Percentiles rank a stretch among this genome's conserved stretches.
Evolutionary conservation across 352 stramenopile species (phyloP).

Genomic region (Phytopythium vexans): DNA sequence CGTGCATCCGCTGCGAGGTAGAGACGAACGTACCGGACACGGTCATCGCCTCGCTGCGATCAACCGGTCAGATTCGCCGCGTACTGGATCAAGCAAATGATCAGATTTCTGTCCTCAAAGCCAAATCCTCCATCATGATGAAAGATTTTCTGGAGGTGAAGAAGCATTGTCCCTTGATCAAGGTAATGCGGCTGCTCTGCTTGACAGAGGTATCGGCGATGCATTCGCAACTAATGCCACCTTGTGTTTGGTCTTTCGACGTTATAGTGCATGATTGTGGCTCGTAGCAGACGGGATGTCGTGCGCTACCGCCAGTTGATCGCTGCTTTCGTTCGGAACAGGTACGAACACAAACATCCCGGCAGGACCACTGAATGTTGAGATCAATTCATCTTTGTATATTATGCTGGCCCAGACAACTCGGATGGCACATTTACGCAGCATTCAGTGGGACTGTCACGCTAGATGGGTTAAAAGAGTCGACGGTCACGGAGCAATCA

Average conservation of each 20-base stretch:
- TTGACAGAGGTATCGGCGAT: too few species aligned
- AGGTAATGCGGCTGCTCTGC: conserved; percentile 15
- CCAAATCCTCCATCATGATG: conserved; percentile 75
- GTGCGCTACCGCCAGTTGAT: conserved; percentile 73
- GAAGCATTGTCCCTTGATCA: conserved; percentile 17
- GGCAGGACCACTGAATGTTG: background rate
- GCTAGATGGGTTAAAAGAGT: conserved; percentile 14
- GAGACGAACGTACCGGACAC: conserved; percentile 44
- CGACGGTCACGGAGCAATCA: conserved; percentile 53
- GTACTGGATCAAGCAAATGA: conserved; percentile 69
- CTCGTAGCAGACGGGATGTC: conserved; percentile 72
- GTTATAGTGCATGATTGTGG: conserved; percentile 76
- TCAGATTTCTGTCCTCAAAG: conserved; percentile 53
- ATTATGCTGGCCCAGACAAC: conserved; percentile 12
- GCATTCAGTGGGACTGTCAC: conserved; percentile 58
- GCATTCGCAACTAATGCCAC: too few species aligned
- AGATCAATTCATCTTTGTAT: background rate
- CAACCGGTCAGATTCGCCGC: conserved; percentile 23
- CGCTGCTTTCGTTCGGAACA: conserved; percentile 50
- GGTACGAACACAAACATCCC: conserved; percentile 14
- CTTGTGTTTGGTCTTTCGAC: too few species aligned
- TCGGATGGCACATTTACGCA: conserved; percentile 65
- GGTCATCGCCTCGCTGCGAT: conserved; percentile 30
- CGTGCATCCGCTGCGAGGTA: conserved; percentile 43
- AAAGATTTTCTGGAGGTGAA: conserved; percentile 48